phyloP scores from a whole-genome alignment of 2,329 filamentous ascomycete species.

The Pyrenophora teres region DNA sequence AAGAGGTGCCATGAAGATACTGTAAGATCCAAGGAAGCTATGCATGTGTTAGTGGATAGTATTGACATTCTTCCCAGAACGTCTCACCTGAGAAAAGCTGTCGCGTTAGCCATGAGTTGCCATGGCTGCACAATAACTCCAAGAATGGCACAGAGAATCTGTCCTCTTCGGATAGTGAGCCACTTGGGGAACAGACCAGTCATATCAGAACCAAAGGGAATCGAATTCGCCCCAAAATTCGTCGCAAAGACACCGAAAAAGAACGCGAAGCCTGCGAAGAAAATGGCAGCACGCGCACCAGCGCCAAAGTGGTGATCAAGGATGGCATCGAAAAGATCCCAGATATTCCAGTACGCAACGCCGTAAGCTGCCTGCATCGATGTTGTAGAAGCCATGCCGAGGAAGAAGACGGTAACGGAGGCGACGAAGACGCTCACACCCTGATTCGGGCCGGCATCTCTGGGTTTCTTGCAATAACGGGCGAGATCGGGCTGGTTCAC shows the following conservation, averaged over 20 bases:
- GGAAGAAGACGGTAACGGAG: slow-evolving; percentile 49
- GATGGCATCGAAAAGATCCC: slow-evolving; percentile 53
- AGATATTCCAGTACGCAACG: slow-evolving; percentile 52
- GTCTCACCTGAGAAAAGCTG: slow-evolving; percentile 43
- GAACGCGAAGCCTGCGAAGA: slow-evolving; percentile 46
- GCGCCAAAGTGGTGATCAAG: slow-evolving; percentile 49
- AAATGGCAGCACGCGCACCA: slow-evolving; percentile 47
- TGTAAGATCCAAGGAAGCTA: slow-evolving; percentile 51
- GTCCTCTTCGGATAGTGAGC: slow-evolving; percentile 52
- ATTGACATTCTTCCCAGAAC: too few species aligned
- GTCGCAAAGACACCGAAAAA: slow-evolving; percentile 51
- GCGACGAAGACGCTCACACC: slow-evolving; percentile 46
- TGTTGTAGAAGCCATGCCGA: slow-evolving; percentile 48
- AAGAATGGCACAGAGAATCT: slow-evolving; percentile 49
- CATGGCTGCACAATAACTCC: slow-evolving; percentile 49
- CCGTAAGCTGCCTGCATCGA: slow-evolving; percentile 45
- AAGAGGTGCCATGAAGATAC: slow-evolving; percentile 51
- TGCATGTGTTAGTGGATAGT: slow-evolving; percentile 2
- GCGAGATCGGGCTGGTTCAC: slow-evolving; percentile 52
- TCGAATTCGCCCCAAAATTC: slow-evolving; percentile 50
- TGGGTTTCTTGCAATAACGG: slow-evolving; percentile 45
- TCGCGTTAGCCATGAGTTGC: slow-evolving; percentile 50
- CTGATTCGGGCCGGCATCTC: slow-evolving; percentile 38
- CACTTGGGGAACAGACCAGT: slow-evolving; percentile 50
- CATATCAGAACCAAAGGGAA: slow-evolving; percentile 51